Conservation (phyloP, 768 basidiomycete genomes). For the Macrolepiota albuminosa region DNA sequence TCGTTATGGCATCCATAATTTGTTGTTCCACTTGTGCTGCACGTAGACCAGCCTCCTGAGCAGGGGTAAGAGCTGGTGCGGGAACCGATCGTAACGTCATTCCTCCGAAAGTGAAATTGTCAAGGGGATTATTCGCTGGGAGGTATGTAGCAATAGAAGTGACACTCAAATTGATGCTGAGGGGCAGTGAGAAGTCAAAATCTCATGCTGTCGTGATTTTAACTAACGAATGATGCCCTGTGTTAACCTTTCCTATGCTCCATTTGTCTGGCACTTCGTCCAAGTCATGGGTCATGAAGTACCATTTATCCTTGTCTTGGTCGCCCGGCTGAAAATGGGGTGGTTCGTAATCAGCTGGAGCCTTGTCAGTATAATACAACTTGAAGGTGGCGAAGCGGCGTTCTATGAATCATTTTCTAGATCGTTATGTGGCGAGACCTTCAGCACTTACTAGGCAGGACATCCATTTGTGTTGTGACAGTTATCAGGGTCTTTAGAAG, state of each 20-base stretch:
- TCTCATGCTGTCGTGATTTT: not conserved
- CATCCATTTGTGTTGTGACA: constrained; percentile 77
- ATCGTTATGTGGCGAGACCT: not conserved
- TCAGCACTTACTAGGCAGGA: constrained; percentile 58
- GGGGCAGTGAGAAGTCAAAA: not conserved
- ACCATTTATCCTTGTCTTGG: constrained; percentile 68
- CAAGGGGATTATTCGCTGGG: constrained; percentile 53
- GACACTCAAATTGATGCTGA: constrained; percentile 65
- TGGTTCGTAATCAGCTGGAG: constrained; percentile 82
- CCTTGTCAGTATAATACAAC: constrained; percentile 74
- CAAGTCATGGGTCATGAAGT: constrained; percentile 71
- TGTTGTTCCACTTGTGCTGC: constrained; percentile 56
- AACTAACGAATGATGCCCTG: constrained; percentile 69
- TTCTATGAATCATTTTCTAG: constrained; percentile 32
- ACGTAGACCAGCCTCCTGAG: constrained; percentile 51
- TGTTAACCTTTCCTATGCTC: constrained; percentile 60
- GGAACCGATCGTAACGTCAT: constrained; percentile 28
- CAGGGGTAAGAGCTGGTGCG: constrained; percentile 43
- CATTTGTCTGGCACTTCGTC: constrained; percentile 73
- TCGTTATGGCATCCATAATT: constrained; percentile 51
- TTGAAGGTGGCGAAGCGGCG: constrained; percentile 88
- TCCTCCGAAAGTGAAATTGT: constrained; percentile 52
- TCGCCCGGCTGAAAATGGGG: constrained; percentile 75
- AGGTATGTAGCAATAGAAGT: constrained; percentile 71
- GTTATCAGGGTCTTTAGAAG: constrained; percentile 75